Base-by-base conservation (phyloP, 225 moss, liverwort and hornwort genomes). In the Sphagnum contortum region DNA sequence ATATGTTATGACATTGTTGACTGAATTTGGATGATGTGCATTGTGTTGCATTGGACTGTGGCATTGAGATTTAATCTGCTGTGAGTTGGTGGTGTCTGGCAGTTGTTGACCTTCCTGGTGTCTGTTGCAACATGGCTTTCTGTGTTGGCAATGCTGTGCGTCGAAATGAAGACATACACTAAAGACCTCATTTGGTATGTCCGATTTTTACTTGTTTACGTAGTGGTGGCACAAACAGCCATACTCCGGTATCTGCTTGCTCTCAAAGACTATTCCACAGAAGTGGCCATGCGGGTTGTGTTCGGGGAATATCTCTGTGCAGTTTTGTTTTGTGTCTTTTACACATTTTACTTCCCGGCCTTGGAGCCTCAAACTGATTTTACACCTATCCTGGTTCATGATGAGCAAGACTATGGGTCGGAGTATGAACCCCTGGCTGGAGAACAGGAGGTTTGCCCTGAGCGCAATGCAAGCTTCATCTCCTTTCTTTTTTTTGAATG, bases 171-270 rank as follows among this genome's bases (percentile, higher is more conserved):
- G 55, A 64, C n/a, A n/a, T 73, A 73, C 50, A 50, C 57, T 8
- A 74, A 68, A 49, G 63, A 71, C 8, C 55, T 62, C 49, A 55
- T 71, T 7, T 78, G 78, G 78, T 78, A 74, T 57, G 68, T 78
- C 11, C 78, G 78, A 12, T 78, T 78, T 4, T 59, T 63, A 12
- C 59, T 74, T 44, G 13, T 74, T 1, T 78, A 74, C 50, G 52
- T 48, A 51, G 55, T 78, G 53, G 74, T 78, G 73, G 74, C 74
- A 11, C 78, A 78, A 47, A 74, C 78, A 9, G 68, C 78, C 2
- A 68, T 74, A 74, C 45, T 74, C 7, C 59, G 57, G 47, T 74
- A 71, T 48, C 47, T 74, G 47, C 12, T 73, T 59, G 57, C 12
- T 48, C 78, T 78, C 14, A 48, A 74, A 10, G 50, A 68, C 51